phyloP scores from a whole-genome alignment of 345 rosid genomes.

The Capsella bursapastoris region DNA sequence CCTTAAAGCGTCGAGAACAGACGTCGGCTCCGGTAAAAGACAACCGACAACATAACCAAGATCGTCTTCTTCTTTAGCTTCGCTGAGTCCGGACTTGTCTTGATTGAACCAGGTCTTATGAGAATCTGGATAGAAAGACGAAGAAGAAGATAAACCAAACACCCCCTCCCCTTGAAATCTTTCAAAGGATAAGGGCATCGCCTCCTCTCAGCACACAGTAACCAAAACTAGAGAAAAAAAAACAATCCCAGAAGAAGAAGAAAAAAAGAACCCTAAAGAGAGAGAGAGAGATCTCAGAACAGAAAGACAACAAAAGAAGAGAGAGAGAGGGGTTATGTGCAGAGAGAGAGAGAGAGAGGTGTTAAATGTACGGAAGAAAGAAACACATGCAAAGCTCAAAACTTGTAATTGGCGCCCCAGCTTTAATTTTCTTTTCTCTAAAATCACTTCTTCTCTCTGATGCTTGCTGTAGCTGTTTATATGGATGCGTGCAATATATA shows the following conservation, averaged over 20 bases:
- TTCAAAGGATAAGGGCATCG: conserved; percentile 89
- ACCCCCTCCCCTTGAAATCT: conserved; percentile 93
- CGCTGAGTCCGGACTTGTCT: conserved; percentile 18
- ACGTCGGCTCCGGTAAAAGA: conserved; percentile 60
- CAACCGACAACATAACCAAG: conserved; percentile 52
- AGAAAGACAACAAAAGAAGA: conserved; percentile 36
- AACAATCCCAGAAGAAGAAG: not conserved
- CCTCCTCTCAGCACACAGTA: conserved; percentile 49
- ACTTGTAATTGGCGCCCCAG: conserved; percentile 46
- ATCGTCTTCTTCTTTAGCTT: not conserved
- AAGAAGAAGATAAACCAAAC: conserved; percentile 51
- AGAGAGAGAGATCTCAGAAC: conserved; percentile 43
- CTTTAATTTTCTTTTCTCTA: conserved; percentile 1
- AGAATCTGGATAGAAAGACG: conserved; percentile 48
- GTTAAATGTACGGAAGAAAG: conserved; percentile 41
- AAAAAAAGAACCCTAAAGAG: not conserved
- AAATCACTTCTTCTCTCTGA: conserved; percentile 22
- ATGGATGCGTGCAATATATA: conserved; percentile 75
- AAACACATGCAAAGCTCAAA: conserved; percentile 50
- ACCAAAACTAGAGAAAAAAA: not conserved
- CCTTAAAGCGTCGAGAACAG: conserved; percentile 63
- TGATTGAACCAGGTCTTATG: conserved; percentile 28
- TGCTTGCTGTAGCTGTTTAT: conserved; percentile 44
- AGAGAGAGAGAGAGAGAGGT: conserved; percentile 27
- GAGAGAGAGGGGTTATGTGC: too few relatives aligned